A percentile compares a stretch with the other conserved stretches of the same genome.
phyloP scores from a whole-genome alignment of 2,329 filamentous ascomycete genomes.

The Epichloe festucae region DNA sequence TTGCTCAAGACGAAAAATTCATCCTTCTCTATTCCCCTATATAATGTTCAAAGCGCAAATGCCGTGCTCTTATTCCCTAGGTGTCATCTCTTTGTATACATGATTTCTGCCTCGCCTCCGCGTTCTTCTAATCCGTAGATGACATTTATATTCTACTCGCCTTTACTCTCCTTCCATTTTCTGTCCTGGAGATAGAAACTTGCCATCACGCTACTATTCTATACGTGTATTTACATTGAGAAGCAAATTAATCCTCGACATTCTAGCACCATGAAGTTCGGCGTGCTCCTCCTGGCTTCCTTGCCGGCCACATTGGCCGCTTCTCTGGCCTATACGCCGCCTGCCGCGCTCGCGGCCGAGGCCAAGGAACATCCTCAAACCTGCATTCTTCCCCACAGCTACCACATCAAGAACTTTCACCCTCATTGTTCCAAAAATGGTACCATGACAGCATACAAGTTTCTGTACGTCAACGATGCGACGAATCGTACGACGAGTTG shows the following conservation, averaged over 20 bases:
- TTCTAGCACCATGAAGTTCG: constrained; percentile 6
- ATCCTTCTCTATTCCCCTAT: not conserved
- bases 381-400: constrained; percentile 27
- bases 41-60: not conserved
- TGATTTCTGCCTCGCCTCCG: too few species aligned
- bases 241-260: not conserved
- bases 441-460: constrained; percentile 22
- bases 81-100: not conserved
- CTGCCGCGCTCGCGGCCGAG: constrained; percentile 12
- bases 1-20: too few species aligned
- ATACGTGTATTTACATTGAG: not conserved
- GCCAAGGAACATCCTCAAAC: constrained; percentile 13
- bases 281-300: constrained; percentile 3
- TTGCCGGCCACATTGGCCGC: constrained; percentile 11
- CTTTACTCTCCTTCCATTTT: not conserved
- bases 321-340: constrained; percentile 15
- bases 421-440: constrained; percentile 21
- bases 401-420: constrained; percentile 25
- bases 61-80: not conserved
- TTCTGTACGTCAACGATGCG: constrained; percentile 27
- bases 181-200: constrained; percentile 1
- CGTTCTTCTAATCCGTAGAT: not conserved
- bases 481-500: constrained; percentile 30
- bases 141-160: not conserved
- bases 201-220: too few species aligned